These are phyloP conservation scores for Nakazawaea holstii DNA, from an alignment of 805 yeast genomes.

Conservation along the genomic window DNA sequence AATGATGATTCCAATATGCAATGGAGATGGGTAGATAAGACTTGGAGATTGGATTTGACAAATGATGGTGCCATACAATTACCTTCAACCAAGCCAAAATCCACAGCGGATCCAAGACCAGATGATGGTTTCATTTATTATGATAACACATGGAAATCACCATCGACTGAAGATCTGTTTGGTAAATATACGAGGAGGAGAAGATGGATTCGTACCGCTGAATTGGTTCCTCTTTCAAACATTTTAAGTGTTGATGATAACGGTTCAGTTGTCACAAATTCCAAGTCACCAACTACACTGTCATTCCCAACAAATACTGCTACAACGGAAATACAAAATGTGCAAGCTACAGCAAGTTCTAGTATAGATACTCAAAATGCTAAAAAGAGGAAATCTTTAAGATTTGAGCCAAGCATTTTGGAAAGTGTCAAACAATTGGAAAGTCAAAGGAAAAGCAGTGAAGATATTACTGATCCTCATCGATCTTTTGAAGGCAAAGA, in stretches of 20 bases:
- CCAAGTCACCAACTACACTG: background rate
- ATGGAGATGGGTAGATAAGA: constrained; percentile 94
- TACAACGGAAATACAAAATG: constrained; percentile 3
- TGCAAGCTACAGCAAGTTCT: constrained; percentile 6
- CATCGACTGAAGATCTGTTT: constrained; percentile 81
- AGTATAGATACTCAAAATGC: background rate
- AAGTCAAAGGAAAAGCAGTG: background rate
- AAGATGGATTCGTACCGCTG: constrained; percentile 95
- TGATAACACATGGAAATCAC: constrained; percentile 93
- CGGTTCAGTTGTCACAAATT: background rate
- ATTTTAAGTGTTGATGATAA: constrained; percentile 1
- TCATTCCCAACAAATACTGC: background rate
- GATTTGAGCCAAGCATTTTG: constrained; percentile 10
- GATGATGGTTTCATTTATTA: constrained; percentile 87
- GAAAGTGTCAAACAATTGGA: constrained; percentile 2
- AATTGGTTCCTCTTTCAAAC: constrained; percentile 44
- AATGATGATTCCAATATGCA: constrained; percentile 60
- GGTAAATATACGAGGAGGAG: constrained; percentile 91
- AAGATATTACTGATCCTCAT: background rate
- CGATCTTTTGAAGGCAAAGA: background rate
- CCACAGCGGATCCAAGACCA: constrained; percentile 63
- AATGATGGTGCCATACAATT: constrained; percentile 82
- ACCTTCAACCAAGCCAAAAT: constrained; percentile 51
- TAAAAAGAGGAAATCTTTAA: constrained; percentile 8
- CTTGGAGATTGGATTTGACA: constrained; percentile 87